phyloP scores from a whole-genome alignment of 106 monocot genomes.

The Dendrobium officinale region DNA sequence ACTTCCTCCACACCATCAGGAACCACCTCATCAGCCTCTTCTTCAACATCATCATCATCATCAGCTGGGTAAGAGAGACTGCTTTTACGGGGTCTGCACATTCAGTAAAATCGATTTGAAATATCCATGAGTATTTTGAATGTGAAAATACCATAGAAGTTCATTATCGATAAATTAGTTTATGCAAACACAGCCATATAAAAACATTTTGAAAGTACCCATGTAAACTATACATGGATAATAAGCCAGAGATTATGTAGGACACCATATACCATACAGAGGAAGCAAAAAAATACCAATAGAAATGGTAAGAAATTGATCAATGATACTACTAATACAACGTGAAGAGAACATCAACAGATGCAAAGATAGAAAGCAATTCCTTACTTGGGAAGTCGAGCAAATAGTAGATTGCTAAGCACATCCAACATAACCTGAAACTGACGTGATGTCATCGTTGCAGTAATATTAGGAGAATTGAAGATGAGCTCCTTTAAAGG shows the following conservation, averaged over 20 bases:
- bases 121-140: neutral
- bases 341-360: neutral
- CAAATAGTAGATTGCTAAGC: slow-evolving; percentile 92
- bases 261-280: neutral
- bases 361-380: neutral
- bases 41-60: slow-evolving; percentile 74
- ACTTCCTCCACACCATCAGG: slow-evolving; percentile 98
- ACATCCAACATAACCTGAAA: slow-evolving; percentile 99
- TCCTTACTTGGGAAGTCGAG: slow-evolving; percentile 78
- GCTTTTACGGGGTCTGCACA: slow-evolving; percentile 71
- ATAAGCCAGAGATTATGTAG: neutral
- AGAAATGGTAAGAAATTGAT: neutral
- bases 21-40: slow-evolving; percentile 88
- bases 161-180: neutral
- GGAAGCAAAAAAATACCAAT: neutral
- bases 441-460: slow-evolving; percentile 97
- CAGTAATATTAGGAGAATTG: slow-evolving; percentile 92
- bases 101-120: neutral
- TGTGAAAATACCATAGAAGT: neutral
- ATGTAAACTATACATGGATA: neutral
- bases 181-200: neutral
- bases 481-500: slow-evolving; percentile 91
- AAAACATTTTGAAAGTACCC: neutral
- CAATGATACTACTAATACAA: neutral
- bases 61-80: slow-evolving; percentile 66